phyloP scores from a whole-genome alignment of 2,329 filamentous ascomycete genomes.

The Botrytis deweyae region DNA sequence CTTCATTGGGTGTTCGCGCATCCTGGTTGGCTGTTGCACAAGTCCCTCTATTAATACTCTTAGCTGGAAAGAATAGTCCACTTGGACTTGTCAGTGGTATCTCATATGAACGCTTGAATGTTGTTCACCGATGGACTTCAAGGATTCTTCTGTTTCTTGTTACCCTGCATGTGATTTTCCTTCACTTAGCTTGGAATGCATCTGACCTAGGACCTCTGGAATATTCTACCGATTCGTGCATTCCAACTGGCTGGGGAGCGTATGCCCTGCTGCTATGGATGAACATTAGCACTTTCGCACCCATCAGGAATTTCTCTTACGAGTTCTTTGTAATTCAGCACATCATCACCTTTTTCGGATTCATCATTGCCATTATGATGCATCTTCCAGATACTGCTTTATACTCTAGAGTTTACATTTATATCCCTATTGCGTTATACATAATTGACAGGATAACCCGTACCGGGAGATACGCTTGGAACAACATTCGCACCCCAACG shows the following conservation, averaged over 20 bases:
- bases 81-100: slow-evolving; percentile 60
- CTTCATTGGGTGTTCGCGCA: slow-evolving; percentile 56
- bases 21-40: slow-evolving; percentile 66
- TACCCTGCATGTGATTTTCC: slow-evolving; percentile 39
- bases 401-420: slow-evolving; percentile 37
- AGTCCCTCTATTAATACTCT: slow-evolving; percentile 61
- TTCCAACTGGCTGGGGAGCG: slow-evolving; percentile 56
- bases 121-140: slow-evolving; percentile 70
- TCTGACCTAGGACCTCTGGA: slow-evolving; percentile 33
- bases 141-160: slow-evolving; percentile 67
- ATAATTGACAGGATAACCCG: slow-evolving; percentile 34
- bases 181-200: slow-evolving; percentile 32
- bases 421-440: slow-evolving; percentile 34
- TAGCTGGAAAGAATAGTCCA: slow-evolving; percentile 60
- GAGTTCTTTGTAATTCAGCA: slow-evolving; percentile 71
- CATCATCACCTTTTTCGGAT: slow-evolving; percentile 50
- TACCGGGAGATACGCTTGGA: slow-evolving; percentile 37
- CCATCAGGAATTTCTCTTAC: slow-evolving; percentile 63
- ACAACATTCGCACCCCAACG: slow-evolving; percentile 36
- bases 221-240: slow-evolving; percentile 34
- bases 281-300: slow-evolving; percentile 60
- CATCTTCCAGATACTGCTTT: slow-evolving; percentile 39
- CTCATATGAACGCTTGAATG: slow-evolving; percentile 69
- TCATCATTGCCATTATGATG: slow-evolving; percentile 41
- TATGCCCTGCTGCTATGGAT: slow-evolving; percentile 68